These are phyloP conservation scores for Boletus subcaerulescens DNA, from an alignment of 768 basidiomycete genomes.

Conservation along the genomic window DNA sequence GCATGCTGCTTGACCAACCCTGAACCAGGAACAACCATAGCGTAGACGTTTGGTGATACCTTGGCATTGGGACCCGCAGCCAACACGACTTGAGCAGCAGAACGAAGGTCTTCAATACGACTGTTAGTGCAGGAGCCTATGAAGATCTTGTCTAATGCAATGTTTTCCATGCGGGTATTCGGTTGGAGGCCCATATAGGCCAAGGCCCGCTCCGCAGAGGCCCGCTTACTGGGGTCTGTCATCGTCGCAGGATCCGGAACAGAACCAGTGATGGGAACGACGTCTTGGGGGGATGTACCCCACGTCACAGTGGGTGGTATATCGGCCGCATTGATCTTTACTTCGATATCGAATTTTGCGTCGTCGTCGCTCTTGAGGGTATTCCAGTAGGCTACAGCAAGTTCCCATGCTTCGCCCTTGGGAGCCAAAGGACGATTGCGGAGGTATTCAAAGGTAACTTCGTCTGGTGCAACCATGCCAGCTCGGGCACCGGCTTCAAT, in stretches of 20 bases:
- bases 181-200: conserved; percentile 84
- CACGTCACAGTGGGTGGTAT: conserved; percentile 90
- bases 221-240: conserved; percentile 59
- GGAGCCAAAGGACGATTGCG: conserved; percentile 78
- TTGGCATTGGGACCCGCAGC: conserved; percentile 71
- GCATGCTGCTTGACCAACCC: conserved; percentile 89
- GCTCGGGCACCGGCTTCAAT: conserved; percentile 93
- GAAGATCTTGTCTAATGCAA: conserved; percentile 86
- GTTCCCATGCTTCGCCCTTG: conserved; percentile 82
- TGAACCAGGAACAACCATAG: conserved; percentile 92
- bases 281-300: conserved; percentile 92
- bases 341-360: conserved; percentile 80
- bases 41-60: conserved; percentile 70
- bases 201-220: conserved; percentile 71
- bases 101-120: conserved; percentile 86
- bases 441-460: conserved; percentile 82
- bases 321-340: conserved; percentile 77
- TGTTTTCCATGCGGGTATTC: conserved; percentile 75
- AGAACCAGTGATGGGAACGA: conserved; percentile 73
- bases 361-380: conserved; percentile 76
- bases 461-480: conserved; percentile 90
- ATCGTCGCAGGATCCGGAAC: conserved; percentile 77
- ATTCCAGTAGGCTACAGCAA: conserved; percentile 82
- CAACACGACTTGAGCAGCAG: conserved; percentile 75
- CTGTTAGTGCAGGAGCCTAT: conserved; percentile 95